Base-by-base conservation (phyloP, 495 filamentous ascomycete species). In the Penicillium canescens region DNA sequence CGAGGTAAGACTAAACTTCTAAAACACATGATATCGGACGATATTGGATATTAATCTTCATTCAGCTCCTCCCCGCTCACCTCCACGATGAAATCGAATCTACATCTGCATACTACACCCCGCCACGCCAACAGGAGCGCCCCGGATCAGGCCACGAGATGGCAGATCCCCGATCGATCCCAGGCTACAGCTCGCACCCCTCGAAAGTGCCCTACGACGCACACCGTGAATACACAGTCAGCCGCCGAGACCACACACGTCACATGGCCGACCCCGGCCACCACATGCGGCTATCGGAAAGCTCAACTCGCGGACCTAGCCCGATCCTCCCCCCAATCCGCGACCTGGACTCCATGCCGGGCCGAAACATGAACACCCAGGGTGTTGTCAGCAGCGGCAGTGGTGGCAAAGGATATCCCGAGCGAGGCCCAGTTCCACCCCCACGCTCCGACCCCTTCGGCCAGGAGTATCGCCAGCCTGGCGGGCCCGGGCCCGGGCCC, bases 21-120 rank as follows among this genome's bases (percentile, higher is more conserved):
- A 21, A 45, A 40, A 3, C 39, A 11, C 1, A 24, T 12, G 18
- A 41, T 4, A 41, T 20, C 16, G 21, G 3, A 40, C 18, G 18
- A 18, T 18, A 18, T 18, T 18, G 18, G 2, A 20, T 40, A n/a
- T 31, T 50, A 23, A 50, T 16, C 12, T n/a, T 16, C 18, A 2
- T 4, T 1, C 36, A 78, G 75, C 61, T 78, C 6, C 73, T 78
- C 28, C 75, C 75, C 21, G 61, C 74, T 47, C 73, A 78, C 56
- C 67, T 78, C 6, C 75, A 76, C 55, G 73, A 76, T 51, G 75
- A 75, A 57, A 78, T 78, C 49, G 75, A 78, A 23, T 76, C 72
- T 26, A 51, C 39, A 18, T 74, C 72, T 9, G 61, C 72, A 53
- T 74, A 71, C 57, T 71, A 65, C 52, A 62, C 61, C 42, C 62